Evolutionary conservation across 192 early-diverging fungal species (phyloP).

Genomic region (Rhizophlyctis rosea): DNA sequence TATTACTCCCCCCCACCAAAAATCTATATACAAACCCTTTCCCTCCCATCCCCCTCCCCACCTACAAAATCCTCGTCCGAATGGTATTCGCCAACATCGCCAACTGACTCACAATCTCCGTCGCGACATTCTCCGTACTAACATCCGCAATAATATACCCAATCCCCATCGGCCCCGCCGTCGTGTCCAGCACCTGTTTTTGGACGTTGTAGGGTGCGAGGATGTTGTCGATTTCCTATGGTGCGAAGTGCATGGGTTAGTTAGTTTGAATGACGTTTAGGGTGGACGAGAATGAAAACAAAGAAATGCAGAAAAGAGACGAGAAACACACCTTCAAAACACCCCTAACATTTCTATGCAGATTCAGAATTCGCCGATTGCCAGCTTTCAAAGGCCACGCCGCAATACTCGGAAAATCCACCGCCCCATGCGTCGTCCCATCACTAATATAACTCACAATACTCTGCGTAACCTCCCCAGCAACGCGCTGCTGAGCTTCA

Average conservation of each 20-base stretch:
- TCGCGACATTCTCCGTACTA: slow-evolving; percentile 54
- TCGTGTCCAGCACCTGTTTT: slow-evolving; percentile 96
- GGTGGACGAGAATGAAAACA: too few relatives aligned
- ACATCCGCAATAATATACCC: slow-evolving; percentile 98
- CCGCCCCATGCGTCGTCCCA: slow-evolving; percentile 85
- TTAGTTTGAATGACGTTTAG: too few relatives aligned
- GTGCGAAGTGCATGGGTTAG: too few relatives aligned
- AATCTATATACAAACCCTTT: too few relatives aligned
- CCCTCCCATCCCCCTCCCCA: too few relatives aligned
- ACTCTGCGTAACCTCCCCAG: slow-evolving; percentile 85
- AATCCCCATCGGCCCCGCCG: slow-evolving; percentile 82
- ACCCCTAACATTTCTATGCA: slow-evolving; percentile 89
- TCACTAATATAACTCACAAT: slow-evolving; percentile 83
- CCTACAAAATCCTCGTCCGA: not conserved
- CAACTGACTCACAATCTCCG: slow-evolving; percentile 31
- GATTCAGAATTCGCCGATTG: slow-evolving; percentile 81
- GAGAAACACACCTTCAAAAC: slow-evolving; percentile 63
- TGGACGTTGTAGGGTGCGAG: slow-evolving; percentile 94
- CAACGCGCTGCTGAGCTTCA: slow-evolving; percentile 96
- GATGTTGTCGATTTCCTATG: slow-evolving; percentile 91
- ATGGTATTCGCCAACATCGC: slow-evolving; percentile 20
- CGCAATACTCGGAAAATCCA: slow-evolving; percentile 96
- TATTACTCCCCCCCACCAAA: too few relatives aligned
- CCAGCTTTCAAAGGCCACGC: slow-evolving; percentile 76
- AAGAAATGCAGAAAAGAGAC: too few relatives aligned